Conservation (phyloP, 495 filamentous ascomycete species). For the Daldinia grandis region DNA sequence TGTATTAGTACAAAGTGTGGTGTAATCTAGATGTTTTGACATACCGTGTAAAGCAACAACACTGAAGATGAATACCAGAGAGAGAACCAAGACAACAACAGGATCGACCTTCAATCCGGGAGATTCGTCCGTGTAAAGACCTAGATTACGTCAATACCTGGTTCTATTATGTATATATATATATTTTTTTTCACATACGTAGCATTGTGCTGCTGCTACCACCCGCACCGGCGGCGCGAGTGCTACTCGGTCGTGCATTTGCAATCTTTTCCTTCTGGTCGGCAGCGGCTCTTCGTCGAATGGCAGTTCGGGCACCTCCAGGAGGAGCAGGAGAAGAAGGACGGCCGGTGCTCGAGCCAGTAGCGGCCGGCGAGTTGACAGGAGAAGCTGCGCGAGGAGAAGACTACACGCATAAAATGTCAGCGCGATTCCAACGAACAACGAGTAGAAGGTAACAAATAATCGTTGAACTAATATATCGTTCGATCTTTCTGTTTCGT, state of each 20-base stretch:
- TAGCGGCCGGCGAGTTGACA: constrained; percentile 55
- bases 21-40: constrained; percentile 62
- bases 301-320: constrained; percentile 93
- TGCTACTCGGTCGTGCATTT: constrained; percentile 89
- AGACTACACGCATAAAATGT: constrained; percentile 59
- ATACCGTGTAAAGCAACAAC: constrained; percentile 96
- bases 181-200: constrained; percentile 68
- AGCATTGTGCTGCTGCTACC: constrained; percentile 98
- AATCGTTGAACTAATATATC: neutral
- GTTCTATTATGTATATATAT: too few species aligned
- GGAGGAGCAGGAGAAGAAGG: constrained; percentile 87
- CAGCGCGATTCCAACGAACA: constrained; percentile 9
- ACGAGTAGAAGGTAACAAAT: neutral
- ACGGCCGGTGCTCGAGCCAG: constrained; percentile 73
- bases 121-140: constrained; percentile 97
- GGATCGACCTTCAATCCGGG: constrained; percentile 97
- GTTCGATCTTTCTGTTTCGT: neutral
- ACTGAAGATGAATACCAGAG: constrained; percentile 96
- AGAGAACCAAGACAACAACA: constrained; percentile 93
- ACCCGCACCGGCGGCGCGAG: constrained; percentile 90
- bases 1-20: constrained; percentile 29
- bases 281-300: constrained; percentile 91
- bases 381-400: constrained; percentile 79
- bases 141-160: constrained; percentile 47
- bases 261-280: constrained; percentile 95